Base-by-base conservation (phyloP, 2,329 filamentous ascomycete genomes). In the Fusarium sp. region DNA sequence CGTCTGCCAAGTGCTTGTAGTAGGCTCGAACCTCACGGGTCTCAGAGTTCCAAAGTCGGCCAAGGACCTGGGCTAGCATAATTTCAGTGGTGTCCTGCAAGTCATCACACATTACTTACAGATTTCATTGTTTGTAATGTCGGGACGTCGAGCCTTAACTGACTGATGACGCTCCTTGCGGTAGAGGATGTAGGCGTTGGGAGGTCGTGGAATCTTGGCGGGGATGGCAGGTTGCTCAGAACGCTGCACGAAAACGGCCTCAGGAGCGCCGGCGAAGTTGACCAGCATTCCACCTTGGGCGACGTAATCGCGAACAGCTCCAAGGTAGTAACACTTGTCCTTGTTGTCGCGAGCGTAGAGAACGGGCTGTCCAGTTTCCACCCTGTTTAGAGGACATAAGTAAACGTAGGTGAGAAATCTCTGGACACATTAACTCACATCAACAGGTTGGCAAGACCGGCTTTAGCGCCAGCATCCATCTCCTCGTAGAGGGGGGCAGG, bases 121-220 rank as follows among this genome's bases (percentile, higher is more conserved):
- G 46, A 83, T 82, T 50, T 82, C 76, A 47, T 82, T 82, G 74
- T 83, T 82, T 31, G 77, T 77, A 26, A 82, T 77, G 16, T 70
- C 71, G 5, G 80, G 79, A 44, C 80, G 76, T 18, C 62, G 62
- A 6, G 70, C 58, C 70, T 80, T 80, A 39, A 82, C 68, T 13
- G 70, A 42, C 18, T 70, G 70, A 66, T 82, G 80, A 26, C 77
- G 74, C 33, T 81, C 79, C 62, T 79, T 79, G 64, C 81, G 81
- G 48, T 81, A 83, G 20, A 83, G 68, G 38, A 83, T 82, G 73
- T 79, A 83, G 8, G 80, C 79, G 66, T 83, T 83, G 18, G 80
- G 77, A 26, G 81, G 81, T 9, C 80, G 79, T 21, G 77, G 79
- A 47, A 81, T 75, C 62, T 77, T 74, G 23, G 15, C 11, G 6